Evolutionary conservation across 176 grass and related monocot species (phyloP).

Genomic region (Oryza coarctata): DNA sequence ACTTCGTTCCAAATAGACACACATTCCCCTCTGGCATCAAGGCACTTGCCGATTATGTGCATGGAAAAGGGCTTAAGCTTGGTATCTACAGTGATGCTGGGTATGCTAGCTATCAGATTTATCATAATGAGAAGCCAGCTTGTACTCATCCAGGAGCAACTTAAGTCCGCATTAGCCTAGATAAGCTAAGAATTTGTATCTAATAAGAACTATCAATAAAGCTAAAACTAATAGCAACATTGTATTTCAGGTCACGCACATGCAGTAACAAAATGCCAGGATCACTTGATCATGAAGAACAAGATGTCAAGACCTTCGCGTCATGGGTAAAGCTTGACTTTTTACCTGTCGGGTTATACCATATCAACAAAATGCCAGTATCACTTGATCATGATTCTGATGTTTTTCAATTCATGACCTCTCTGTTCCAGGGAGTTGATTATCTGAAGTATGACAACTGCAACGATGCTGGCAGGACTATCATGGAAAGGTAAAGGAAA

Average conservation of each 20-base stretch:
- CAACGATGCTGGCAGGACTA: conserved; percentile 50
- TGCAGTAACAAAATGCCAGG: conserved; percentile 85
- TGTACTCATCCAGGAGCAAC: not conserved
- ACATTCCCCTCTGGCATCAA: conserved; percentile 86
- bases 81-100: conserved; percentile 92
- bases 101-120: conserved; percentile 51
- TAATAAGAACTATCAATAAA: not conserved
- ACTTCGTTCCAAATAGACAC: conserved; percentile 56
- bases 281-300: conserved; percentile 84
- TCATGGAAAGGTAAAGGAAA: conserved; percentile 58
- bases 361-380: no score
- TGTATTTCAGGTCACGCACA: conserved; percentile 51
- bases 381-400: no score
- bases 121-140: not conserved
- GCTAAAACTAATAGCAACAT: not conserved
- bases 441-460: conserved; percentile 99
- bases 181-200: not conserved
- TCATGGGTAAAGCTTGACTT: conserved; percentile 65
- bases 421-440: conserved; percentile 58
- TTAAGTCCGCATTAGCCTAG: conserved; percentile 12
- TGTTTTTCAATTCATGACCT: conserved; percentile 26
- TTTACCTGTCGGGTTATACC: not conserved
- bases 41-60: conserved; percentile 85
- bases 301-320: conserved; percentile 80
- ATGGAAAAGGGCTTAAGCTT: conserved; percentile 75